Conservation (phyloP, 2,329 filamentous ascomycete genomes). For the Xylariomycetidae sp. region DNA sequence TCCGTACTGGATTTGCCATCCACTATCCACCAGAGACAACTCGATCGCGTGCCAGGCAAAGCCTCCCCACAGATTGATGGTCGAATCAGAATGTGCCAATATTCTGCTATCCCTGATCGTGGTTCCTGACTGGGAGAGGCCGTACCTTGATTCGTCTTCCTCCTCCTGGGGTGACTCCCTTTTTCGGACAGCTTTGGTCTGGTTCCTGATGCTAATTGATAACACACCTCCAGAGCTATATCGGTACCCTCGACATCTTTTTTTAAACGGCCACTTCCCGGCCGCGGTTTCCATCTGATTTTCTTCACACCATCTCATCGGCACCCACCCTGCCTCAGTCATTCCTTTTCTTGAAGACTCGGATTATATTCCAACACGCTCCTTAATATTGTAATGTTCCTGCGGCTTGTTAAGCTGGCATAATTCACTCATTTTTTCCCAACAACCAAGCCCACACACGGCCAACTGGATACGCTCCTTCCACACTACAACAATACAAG, state of each 20-base stretch:
- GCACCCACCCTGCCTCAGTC: slow-evolving; percentile 48
- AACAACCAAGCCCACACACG: slow-evolving; percentile 20
- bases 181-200: too few relatives aligned
- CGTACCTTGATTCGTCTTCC: slow-evolving; percentile 18
- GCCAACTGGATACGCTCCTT: slow-evolving; percentile 32
- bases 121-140: slow-evolving; percentile 19
- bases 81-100: slow-evolving; percentile 21
- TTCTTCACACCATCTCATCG: slow-evolving; percentile 34
- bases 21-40: slow-evolving; percentile 19
- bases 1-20: slow-evolving; percentile 18
- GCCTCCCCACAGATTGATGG: slow-evolving; percentile 18
- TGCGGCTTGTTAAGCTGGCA: slow-evolving; percentile 40
- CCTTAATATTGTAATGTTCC: slow-evolving; percentile 56
- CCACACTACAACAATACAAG: slow-evolving; percentile 24
- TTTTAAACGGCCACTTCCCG: slow-evolving; percentile 36
- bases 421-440: slow-evolving; percentile 37
- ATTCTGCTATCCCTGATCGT: slow-evolving; percentile 18
- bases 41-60: slow-evolving; percentile 21
- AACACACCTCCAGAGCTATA: slow-evolving; percentile 18
- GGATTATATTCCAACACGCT: slow-evolving; percentile 50
- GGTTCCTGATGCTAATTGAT: slow-evolving; percentile 20
- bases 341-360: slow-evolving; percentile 47
- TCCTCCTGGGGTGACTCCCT: slow-evolving; percentile 14
- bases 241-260: slow-evolving; percentile 39
- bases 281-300: not conserved